phyloP scores from a whole-genome alignment of 805 yeast species.

The Candida palmyrensis region DNA sequence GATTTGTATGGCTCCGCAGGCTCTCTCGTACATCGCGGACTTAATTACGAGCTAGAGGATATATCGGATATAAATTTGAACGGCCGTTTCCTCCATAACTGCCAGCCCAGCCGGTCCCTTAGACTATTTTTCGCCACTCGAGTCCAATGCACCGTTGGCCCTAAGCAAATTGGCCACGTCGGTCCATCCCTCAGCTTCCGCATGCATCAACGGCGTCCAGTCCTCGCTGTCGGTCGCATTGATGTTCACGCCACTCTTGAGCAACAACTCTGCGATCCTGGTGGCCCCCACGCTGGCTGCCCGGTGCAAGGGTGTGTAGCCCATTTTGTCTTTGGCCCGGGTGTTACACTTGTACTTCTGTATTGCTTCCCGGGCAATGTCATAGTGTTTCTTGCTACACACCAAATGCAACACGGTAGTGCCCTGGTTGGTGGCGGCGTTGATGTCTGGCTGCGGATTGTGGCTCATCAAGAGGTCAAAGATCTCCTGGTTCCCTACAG shows the following conservation, averaged over 20 bases:
- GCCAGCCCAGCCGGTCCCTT: too few species aligned
- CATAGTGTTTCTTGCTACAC: constrained; percentile 59
- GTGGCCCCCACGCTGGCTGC: constrained; percentile 76
- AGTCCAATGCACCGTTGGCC: constrained; percentile 1
- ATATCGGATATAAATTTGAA: too few species aligned
- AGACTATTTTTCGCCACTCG: not conserved
- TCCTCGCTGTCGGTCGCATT: constrained; percentile 67
- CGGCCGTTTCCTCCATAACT: too few species aligned
- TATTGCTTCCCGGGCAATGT: constrained; percentile 50
- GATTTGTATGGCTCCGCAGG: too few species aligned
- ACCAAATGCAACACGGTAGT: constrained; percentile 75
- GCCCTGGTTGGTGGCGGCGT: constrained; percentile 61
- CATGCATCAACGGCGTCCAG: constrained; percentile 83
- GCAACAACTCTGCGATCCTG: constrained; percentile 50
- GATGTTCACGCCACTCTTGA: constrained; percentile 52
- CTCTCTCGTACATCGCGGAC: not conserved
- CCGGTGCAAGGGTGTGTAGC: constrained; percentile 68
- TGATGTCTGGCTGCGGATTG: constrained; percentile 55
- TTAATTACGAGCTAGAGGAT: too few species aligned
- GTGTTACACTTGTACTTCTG: constrained; percentile 53
- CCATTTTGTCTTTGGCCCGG: constrained; percentile 60
- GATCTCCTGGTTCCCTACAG: constrained; percentile 60
- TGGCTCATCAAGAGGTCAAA: constrained; percentile 43
- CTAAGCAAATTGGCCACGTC: constrained; percentile 1
- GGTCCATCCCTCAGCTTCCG: constrained; percentile 6